Conservation (phyloP, 2,329 filamentous ascomycete species). For the Botrytis porri region DNA sequence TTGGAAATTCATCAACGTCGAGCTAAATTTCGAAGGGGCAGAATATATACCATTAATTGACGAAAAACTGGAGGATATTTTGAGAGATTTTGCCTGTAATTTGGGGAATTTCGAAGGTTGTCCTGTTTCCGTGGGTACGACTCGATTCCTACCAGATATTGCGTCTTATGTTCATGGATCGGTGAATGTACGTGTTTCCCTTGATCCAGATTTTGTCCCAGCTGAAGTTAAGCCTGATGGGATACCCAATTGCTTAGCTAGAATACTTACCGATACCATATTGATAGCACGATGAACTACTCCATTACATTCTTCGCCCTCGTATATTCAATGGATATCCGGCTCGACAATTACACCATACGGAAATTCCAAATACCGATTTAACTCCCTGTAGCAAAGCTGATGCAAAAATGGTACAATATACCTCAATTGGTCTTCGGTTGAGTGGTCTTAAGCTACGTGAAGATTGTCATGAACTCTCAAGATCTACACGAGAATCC, state of each 20-base stretch:
- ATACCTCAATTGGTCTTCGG: not conserved
- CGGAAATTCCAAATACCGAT: not conserved
- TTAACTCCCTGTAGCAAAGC: not conserved
- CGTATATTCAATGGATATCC: not conserved
- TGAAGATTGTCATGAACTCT: not conserved
- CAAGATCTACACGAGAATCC: not conserved
- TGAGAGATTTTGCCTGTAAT: not conserved
- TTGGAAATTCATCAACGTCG: conserved; percentile 8
- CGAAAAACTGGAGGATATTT: not conserved
- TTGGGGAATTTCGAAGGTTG: not conserved
- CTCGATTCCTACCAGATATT: not conserved
- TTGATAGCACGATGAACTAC: not conserved
- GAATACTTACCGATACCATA: not conserved
- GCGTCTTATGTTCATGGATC: not conserved
- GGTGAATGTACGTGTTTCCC: not conserved
- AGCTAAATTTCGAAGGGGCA: not conserved
- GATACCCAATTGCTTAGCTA: not conserved
- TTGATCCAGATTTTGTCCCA: not conserved
- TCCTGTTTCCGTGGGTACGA: not conserved
- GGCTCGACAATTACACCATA: not conserved
- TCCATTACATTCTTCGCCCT: not conserved
- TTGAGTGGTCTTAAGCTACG: not conserved
- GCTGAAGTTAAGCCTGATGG: not conserved
- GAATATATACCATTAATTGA: not conserved
- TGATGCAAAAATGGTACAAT: not conserved